Base-by-base conservation (phyloP, 1,139 yeast genomes). In the Sugiyamaella paludigena region DNA sequence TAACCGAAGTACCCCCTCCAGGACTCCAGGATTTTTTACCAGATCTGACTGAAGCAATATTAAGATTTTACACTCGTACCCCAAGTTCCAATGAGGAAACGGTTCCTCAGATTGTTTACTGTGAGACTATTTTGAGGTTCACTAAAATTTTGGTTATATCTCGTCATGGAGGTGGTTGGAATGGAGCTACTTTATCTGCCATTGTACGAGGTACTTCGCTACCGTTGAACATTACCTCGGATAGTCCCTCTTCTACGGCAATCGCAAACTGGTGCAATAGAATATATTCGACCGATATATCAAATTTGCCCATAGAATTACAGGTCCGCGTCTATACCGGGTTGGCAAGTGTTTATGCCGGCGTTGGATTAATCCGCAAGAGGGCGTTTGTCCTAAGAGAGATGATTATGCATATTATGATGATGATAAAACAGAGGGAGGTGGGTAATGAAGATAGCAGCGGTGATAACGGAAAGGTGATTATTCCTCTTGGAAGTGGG, bases 31-130 rank as follows among this genome's bases (percentile, higher is more conserved):
- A 81, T 34, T 65, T 85, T 15, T 65, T 87, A 7, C 76, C 78
- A 7, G 72, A 72, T 15, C 64, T 81, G 5, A 71, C 77, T 19
- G 72, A 72, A 24, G 80, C 80, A 49, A 76, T 78, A 1, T 64
- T 84, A 11, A 72, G 73, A 29, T 81, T 71, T 59, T 88, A 83
- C 64, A 82, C 81, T 36, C 61, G 75, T 36, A 82, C 94, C 33
- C 74, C 81, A 10, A 65, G 72, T 31, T 82, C 80, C 49, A 73
- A 77, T 12, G 89, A 83, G 52, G 95, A 91, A 57, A 79, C 80
- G 58, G 91, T 85, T 0, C 98, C 98, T 0, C 92, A 84, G 54
- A 68, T 85, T 2, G 91, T 89, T 0, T 86, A 82, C 57, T 81
- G 87, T 39, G 96, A 88, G 56, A 75, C 84, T 3, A 72, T 85